Evolutionary conservation across 1,284 basidiomycete genomes (phyloP).

Genomic region (Lentinula novae-zelandiae): DNA sequence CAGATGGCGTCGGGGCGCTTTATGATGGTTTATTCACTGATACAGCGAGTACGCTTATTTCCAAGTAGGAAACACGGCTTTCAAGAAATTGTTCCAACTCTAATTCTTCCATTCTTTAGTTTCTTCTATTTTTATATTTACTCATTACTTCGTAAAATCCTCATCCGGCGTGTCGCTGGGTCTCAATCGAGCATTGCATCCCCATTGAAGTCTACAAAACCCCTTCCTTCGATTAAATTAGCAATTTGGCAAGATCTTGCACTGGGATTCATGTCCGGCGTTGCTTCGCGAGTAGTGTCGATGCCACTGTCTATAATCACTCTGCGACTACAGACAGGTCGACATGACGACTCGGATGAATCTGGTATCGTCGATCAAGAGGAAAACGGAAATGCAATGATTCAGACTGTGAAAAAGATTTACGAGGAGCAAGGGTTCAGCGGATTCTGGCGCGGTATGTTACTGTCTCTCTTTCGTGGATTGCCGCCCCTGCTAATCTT

Average conservation of each 20-base stretch:
- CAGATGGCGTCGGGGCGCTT: conserved; percentile 38
- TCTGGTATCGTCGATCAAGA: too few species aligned
- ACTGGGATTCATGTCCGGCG: conserved; percentile 50
- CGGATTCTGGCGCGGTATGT: conserved; percentile 55
- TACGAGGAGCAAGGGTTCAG: conserved; percentile 41
- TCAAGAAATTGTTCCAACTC: neutral
- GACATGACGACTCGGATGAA: conserved; percentile 21
- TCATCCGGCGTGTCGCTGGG: conserved; percentile 21
- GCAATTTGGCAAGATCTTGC: conserved; percentile 41
- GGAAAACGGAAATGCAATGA: too few species aligned
- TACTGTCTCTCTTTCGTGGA: neutral
- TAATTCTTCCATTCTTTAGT: conserved; percentile 21
- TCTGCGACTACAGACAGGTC: conserved; percentile 43
- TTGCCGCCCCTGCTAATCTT: neutral
- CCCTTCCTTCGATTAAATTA: conserved; percentile 21
- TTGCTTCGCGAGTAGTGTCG: conserved; percentile 49
- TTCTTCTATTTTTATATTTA: conserved; percentile 49
- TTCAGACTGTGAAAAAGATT: conserved; percentile 35
- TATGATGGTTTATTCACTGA: conserved; percentile 50
- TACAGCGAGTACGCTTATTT: conserved; percentile 47
- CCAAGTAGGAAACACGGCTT: conserved; percentile 35
- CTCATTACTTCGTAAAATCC: conserved; percentile 30
- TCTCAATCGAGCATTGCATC: neutral
- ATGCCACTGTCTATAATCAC: conserved; percentile 52
- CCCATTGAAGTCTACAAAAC: neutral